Base-by-base conservation (phyloP, 2,329 filamentous ascomycete species). In the Nemania bipapillata region DNA sequence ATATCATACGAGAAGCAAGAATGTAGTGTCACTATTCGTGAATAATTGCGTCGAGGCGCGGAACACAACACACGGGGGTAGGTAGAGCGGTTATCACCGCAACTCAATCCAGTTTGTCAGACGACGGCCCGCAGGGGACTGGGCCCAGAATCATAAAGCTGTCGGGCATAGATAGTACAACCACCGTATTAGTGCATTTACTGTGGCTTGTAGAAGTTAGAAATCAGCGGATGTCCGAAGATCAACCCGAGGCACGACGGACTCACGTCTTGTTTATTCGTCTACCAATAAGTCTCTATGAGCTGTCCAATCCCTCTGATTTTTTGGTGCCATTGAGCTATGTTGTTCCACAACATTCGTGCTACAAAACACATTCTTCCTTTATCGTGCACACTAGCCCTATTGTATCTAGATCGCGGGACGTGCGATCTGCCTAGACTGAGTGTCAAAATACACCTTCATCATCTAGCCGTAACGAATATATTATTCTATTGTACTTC, bases 261-360 rank as follows among this genome's bases (percentile, higher is more conserved):
- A 68, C 68, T 68, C 68, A 65, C 57, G 56, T 68, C 60, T 61
- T 58, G 24, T 62, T 50, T 47, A 63, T 68, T 62, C 59, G 37
- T 65, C 61, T 70, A 67, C 47, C 20, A 65, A 58, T 47, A 20
- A 37, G 5, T 47, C 9, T 42, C 37, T 60, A 65, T 65, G 12
- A 40, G 53, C 26, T 32, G 53, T 40, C 32, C 49, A 54, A 26
- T 42, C 20, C 37, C 37, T 32, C 42, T n/a, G n/a, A n/a, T 1
- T 56, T 56, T 32, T 53, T 6, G 56, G 37, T 15, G 30, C 30
- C n/a, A 42, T 55, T 57, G 49, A 28, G 50, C 42, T 12, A 22
- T 8, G n/a, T 53, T 1, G 55, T 59, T 40, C 20, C 47, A 59
- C 20, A 30, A 60, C 22, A 37, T 52, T 68, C 30, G 60, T 54